These are phyloP conservation scores for Alternaria atra DNA, from an alignment of 2,329 filamentous ascomycete species.

Conservation along the genomic window DNA sequence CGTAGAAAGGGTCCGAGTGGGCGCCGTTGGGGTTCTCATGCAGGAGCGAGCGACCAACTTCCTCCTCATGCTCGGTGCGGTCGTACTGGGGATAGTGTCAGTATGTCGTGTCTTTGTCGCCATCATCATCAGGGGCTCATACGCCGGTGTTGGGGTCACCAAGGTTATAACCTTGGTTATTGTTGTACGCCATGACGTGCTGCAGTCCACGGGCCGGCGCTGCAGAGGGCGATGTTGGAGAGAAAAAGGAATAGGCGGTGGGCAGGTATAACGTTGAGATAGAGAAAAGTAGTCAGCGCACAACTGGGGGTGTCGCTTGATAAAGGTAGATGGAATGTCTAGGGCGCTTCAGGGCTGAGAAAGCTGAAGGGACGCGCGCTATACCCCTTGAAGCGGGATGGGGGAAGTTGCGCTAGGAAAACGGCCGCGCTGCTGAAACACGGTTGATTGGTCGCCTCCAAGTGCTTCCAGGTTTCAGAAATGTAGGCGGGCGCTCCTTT, in stretches of 20 bases:
- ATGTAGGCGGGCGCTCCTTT: constrained; percentile 32
- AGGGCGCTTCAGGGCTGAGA: constrained; percentile 28
- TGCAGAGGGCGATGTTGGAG: constrained; percentile 25
- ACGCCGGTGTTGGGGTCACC: constrained; percentile 49
- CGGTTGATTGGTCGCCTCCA: constrained; percentile 22
- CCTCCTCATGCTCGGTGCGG: constrained; percentile 55
- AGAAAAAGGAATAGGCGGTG: constrained; percentile 21
- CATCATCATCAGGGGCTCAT: constrained; percentile 26
- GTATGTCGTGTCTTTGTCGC: constrained; percentile 5
- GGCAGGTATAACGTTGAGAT: constrained; percentile 22
- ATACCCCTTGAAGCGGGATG: constrained; percentile 14
- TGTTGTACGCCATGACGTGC: constrained; percentile 52
- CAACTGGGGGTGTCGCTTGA: constrained; percentile 36
- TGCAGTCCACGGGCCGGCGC: constrained; percentile 37
- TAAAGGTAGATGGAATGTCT: constrained; percentile 36
- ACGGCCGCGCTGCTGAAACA: constrained; percentile 37
- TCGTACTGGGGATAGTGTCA: constrained; percentile 43
- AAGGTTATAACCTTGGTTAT: constrained; percentile 35
- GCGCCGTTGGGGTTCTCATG: constrained; percentile 58
- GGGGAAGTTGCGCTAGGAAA: constrained; percentile 28
- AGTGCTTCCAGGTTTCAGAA: constrained; percentile 28
- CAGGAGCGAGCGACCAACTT: constrained; percentile 59
- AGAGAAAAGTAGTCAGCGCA: constrained; percentile 25
- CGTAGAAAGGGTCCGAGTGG: constrained; percentile 58
- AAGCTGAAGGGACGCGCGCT: constrained; percentile 21